Base-by-base conservation (phyloP, 2,329 filamentous ascomycete species). In the Ophiocordyceps robertsii region DNA sequence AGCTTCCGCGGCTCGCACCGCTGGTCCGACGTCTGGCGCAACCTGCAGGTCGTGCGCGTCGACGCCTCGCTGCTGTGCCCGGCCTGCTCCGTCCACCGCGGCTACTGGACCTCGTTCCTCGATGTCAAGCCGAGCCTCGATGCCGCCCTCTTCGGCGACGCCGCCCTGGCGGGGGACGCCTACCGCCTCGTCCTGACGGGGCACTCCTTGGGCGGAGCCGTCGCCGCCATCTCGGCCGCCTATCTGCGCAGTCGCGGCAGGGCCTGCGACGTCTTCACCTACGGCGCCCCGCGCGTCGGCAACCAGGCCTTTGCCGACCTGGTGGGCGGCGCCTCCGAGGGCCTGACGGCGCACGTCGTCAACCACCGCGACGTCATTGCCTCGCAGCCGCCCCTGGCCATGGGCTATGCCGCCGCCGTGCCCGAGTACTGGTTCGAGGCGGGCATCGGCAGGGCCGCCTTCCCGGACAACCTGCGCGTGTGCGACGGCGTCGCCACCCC, bases 311-410 rank as follows among this genome's bases (percentile, higher is more conserved):
- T 38, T 14, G 37, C 37, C 33, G 33, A 35, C 13, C 17, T 16
- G 8, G 14, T 16, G 8, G 17, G 33, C 33, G 50, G 52, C 39
- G n/a, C n/a, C n/a, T 75, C 80, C 50, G 44, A 61, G 3, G 72
- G 73, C 42, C 53, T 55, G 44, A 71, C 74, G 49, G 80, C 68
- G 62, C 76, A 82, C 48, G 65, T 84, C 39, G 85, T 82, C 3
- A 80, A 86, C 60, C 61, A 60, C 38, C 63, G 72, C 49, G 83
- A 87, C 56, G 75, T 79, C 1, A 75, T 86, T 3, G 78, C 82
- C 0, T 71, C 75, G 38, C 66, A 87, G 3, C 73, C 79, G 12
- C 58, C 81, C 42, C 14, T 71, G 72, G 3, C 9, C 14, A 14
- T 29, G 4, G 32, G 33, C 33, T 86, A 77, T 63, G 62, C 69